Conservation (phyloP, 164 flowering plant genomes). For the Dillenia suffruticosa region DNA sequence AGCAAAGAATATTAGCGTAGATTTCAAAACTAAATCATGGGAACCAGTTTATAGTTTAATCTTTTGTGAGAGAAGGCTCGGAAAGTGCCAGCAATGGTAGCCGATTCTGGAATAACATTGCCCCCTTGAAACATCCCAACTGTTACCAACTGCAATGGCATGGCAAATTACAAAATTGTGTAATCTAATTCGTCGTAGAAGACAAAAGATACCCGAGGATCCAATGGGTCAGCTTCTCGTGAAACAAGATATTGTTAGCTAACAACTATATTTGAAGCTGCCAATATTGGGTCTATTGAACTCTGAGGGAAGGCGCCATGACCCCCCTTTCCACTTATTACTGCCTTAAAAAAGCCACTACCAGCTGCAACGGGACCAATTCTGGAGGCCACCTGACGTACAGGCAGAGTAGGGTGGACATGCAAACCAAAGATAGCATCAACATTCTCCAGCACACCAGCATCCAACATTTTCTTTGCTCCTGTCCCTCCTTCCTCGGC, state of each 20-base stretch:
- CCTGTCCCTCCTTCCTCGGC: conserved; percentile 83
- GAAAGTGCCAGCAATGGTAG: conserved; percentile 48
- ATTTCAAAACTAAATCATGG: no score
- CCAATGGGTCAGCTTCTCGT: conserved; percentile 82
- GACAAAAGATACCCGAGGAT: conserved; percentile 47
- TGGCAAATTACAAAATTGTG: background rate
- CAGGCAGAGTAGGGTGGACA: conserved; percentile 25
- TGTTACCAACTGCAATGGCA: conserved; percentile 39
- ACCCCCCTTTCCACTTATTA: conserved; percentile 76
- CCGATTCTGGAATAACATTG: conserved; percentile 53
- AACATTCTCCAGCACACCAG: conserved; percentile 53
- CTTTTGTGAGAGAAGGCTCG: conserved; percentile 39
- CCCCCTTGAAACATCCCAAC: conserved; percentile 55
- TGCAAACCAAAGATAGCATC: conserved; percentile 73
- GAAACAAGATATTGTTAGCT: conserved; percentile 81
- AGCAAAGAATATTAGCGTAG: background rate
- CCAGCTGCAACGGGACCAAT: conserved; percentile 70
- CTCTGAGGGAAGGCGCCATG: conserved; percentile 83
- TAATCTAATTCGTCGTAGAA: background rate
- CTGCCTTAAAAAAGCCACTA: conserved; percentile 68
- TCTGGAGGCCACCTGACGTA: conserved; percentile 55
- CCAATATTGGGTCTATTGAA: conserved; percentile 76
- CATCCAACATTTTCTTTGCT: conserved; percentile 55
- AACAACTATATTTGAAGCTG: conserved; percentile 67
- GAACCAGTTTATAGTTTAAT: conserved; percentile 12